These are phyloP conservation scores for Picochlorum sp. DNA, from an alignment of 139 green algal genomes.

Conservation along the genomic window DNA sequence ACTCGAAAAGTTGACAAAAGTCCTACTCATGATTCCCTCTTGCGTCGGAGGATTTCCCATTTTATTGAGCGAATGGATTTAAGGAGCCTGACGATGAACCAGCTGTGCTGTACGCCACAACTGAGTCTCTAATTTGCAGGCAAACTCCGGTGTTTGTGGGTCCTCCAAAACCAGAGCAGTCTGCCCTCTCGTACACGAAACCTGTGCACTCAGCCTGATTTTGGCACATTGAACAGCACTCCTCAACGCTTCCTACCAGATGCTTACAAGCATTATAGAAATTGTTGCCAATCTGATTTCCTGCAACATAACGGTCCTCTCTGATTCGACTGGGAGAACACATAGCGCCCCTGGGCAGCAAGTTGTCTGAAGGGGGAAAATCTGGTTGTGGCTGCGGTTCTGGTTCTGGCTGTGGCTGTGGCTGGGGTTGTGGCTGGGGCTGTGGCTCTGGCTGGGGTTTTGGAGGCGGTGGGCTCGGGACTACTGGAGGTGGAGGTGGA, in stretches of 20 bases:
- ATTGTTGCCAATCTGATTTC: conserved; percentile 2
- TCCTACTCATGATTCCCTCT: too few species aligned
- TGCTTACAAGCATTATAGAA: conserved; percentile 7
- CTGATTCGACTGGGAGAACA: not conserved
- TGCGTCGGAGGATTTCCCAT: too few species aligned
- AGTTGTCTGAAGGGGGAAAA: not conserved
- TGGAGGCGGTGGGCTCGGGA: not conserved
- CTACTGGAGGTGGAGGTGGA: not conserved
- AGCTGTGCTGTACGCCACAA: not conserved
- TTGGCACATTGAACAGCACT: conserved; percentile 10
- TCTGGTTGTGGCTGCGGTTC: not conserved
- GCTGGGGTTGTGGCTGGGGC: not conserved
- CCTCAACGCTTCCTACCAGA: conserved; percentile 1
- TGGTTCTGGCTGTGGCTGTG: not conserved
- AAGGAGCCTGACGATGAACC: not conserved
- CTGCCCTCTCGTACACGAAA: conserved; percentile 7
- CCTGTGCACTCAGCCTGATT: not conserved
- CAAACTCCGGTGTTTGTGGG: conserved; percentile 6
- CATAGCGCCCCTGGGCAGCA: not conserved
- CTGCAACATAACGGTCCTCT: not conserved
- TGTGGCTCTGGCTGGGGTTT: not conserved
- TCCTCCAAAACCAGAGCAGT: conserved; percentile 12
- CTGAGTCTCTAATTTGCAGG: not conserved
- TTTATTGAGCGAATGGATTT: not conserved
- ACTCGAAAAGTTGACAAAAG: too few species aligned